These are phyloP conservation scores for Petasospora fabianii DNA, from an alignment of 1,139 yeast species.

Conservation along the genomic window DNA sequence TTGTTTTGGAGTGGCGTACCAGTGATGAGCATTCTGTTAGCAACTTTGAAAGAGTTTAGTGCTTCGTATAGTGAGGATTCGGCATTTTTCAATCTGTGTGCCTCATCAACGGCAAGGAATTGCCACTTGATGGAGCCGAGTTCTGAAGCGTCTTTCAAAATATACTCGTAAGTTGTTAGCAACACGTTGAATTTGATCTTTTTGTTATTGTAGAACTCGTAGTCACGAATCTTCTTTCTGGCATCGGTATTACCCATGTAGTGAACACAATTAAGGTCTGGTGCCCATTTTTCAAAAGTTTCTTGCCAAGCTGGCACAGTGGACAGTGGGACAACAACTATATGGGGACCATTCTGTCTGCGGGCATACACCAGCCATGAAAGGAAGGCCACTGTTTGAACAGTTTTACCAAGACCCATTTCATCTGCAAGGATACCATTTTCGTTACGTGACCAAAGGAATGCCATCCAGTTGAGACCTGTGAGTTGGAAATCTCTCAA, in stretches of 20 bases:
- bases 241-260: slow-evolving; percentile 92
- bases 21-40: slow-evolving; percentile 84
- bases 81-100: slow-evolving; percentile 92
- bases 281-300: slow-evolving; percentile 96
- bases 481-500: slow-evolving; percentile 96
- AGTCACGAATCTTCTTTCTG: slow-evolving; percentile 74
- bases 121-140: slow-evolving; percentile 91
- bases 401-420: slow-evolving; percentile 98
- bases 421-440: slow-evolving; percentile 98
- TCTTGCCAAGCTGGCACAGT: slow-evolving; percentile 99
- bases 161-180: slow-evolving; percentile 92
- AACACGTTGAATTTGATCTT: slow-evolving; percentile 85
- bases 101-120: slow-evolving; percentile 96
- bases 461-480: slow-evolving; percentile 99
- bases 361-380: slow-evolving; percentile 94
- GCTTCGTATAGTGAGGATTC: slow-evolving; percentile 92
- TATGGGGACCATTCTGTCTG: slow-evolving; percentile 94
- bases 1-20: slow-evolving; percentile 98
- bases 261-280: slow-evolving; percentile 88
- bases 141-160: slow-evolving; percentile 79
- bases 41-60: slow-evolving; percentile 73
- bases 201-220: slow-evolving; percentile 71
- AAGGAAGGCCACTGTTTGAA: slow-evolving; percentile 90
- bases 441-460: slow-evolving; percentile 94
- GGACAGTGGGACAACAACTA: slow-evolving; percentile 93